Evolutionary conservation across 305 asterid species (phyloP).

Genomic region (Coffea humblotiana): DNA sequence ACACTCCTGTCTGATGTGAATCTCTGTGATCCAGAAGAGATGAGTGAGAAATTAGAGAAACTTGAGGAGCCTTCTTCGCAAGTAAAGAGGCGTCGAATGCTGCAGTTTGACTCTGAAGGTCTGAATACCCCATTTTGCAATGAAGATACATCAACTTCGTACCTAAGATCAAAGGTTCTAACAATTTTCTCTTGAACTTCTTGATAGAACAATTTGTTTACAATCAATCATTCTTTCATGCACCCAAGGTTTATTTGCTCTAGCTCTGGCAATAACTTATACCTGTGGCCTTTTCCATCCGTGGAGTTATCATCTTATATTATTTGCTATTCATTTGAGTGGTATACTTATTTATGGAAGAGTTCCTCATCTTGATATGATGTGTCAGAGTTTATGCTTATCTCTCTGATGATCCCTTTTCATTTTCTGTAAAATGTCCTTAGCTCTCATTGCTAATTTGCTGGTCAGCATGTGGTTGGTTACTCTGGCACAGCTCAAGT

Average conservation of each 20-base stretch:
- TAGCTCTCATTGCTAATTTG: neutral
- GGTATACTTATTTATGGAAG: neutral
- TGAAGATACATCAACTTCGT: conserved; percentile 34
- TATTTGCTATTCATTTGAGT: neutral
- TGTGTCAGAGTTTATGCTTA: neutral
- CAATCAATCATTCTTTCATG: neutral
- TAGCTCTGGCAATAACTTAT: neutral
- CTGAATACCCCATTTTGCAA: conserved; percentile 35
- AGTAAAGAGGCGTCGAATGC: conserved; percentile 61
- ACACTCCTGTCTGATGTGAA: conserved; percentile 5
- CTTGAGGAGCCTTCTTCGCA: conserved; percentile 46
- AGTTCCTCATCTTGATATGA: neutral
- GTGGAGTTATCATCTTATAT: neutral
- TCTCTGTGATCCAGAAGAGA: conserved; percentile 22
- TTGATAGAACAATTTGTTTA: neutral
- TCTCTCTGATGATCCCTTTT: neutral
- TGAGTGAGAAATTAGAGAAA: conserved; percentile 24
- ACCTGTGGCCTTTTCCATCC: neutral
- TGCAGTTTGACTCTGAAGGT: conserved; percentile 61
- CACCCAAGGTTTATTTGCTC: neutral
- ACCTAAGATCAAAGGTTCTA: conserved; percentile 52
- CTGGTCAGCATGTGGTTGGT: conserved; percentile 5
- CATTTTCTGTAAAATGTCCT: neutral
- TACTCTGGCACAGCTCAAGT: conserved; percentile 10
- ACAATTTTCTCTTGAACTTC: neutral